Conservation (phyloP, 352 stramenopile species). For the Globisporangium ultimum region DNA sequence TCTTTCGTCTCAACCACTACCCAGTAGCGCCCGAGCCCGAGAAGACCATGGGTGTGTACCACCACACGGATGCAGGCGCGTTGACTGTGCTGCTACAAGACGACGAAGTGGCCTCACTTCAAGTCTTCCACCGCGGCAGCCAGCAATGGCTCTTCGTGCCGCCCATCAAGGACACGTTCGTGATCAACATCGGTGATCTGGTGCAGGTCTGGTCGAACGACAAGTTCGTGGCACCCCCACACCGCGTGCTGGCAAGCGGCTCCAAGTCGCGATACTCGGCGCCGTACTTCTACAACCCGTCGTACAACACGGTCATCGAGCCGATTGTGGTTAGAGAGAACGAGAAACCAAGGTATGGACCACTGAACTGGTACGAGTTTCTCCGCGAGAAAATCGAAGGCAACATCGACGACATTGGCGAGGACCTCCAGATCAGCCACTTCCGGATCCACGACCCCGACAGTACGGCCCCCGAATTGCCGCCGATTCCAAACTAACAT, state of each 20-base stretch:
- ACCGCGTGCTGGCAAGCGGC: slow-evolving; percentile 36
- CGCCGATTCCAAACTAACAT: neutral
- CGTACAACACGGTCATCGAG: slow-evolving; percentile 33
- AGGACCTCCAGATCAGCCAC: slow-evolving; percentile 81
- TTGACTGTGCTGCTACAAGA: slow-evolving; percentile 64
- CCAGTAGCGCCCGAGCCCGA: slow-evolving; percentile 48
- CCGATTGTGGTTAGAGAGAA: slow-evolving; percentile 22
- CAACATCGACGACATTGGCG: slow-evolving; percentile 71
- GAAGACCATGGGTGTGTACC: slow-evolving; percentile 50
- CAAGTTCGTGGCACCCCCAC: slow-evolving; percentile 33
- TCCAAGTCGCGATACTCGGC: slow-evolving; percentile 30
- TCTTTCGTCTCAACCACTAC: slow-evolving; percentile 91
- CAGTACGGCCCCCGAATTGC: neutral
- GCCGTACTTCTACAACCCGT: slow-evolving; percentile 38
- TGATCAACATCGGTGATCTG: slow-evolving; percentile 67
- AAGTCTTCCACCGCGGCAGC: slow-evolving; percentile 46
- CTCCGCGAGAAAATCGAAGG: slow-evolving; percentile 69
- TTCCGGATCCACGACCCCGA: slow-evolving; percentile 19
- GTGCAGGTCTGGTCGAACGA: slow-evolving; percentile 63
- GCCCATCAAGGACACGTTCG: slow-evolving; percentile 39
- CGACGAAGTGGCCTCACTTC: slow-evolving; percentile 52
- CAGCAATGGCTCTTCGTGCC: slow-evolving; percentile 50
- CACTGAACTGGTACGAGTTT: slow-evolving; percentile 71
- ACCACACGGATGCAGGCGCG: slow-evolving; percentile 58
- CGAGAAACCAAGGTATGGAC: slow-evolving; percentile 33